These are phyloP conservation scores for Ustilago lituana DNA, from an alignment of 1,284 basidiomycete genomes.

Conservation along the genomic window DNA sequence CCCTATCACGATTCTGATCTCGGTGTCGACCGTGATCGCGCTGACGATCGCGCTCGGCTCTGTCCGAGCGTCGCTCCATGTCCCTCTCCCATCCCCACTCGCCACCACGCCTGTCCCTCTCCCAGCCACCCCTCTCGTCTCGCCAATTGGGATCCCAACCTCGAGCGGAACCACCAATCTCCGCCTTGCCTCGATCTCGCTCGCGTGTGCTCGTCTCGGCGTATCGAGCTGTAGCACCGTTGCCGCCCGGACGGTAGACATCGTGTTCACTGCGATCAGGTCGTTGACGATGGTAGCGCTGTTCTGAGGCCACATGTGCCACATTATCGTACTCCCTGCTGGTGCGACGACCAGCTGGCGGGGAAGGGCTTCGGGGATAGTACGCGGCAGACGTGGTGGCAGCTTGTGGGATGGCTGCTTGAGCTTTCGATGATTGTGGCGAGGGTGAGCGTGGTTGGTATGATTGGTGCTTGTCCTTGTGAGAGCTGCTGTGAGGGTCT, in stretches of 20 bases:
- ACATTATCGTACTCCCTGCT: constrained; percentile 1
- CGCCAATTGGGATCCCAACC: background rate
- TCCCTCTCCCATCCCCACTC: constrained; percentile 4
- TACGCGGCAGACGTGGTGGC: background rate
- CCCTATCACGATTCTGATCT: constrained; percentile 1
- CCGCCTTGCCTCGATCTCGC: background rate
- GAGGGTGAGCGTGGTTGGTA: constrained; percentile 28
- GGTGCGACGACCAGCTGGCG: constrained; percentile 7
- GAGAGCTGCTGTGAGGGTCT: background rate
- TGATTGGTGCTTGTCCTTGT: constrained; percentile 1
- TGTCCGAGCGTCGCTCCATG: constrained; percentile 5
- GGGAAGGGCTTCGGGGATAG: constrained; percentile 31
- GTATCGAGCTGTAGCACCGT: constrained; percentile 2
- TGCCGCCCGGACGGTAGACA: background rate
- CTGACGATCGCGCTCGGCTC: constrained; percentile 10
- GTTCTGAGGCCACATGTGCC: background rate
- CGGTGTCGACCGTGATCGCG: constrained; percentile 7
- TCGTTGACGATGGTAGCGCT: constrained; percentile 8
- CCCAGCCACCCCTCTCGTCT: constrained; percentile 4
- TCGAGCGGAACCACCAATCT: background rate
- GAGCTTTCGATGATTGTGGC: constrained; percentile 5
- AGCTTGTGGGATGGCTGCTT: background rate
- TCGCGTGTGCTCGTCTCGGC: background rate
- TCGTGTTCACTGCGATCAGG: constrained; percentile 1
- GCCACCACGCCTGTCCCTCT: background rate